Evolutionary conservation across 140 eudicot species (phyloP), one percentile per base, ranked within the genome.

Genomic region (Flaveria floridana): DNA sequence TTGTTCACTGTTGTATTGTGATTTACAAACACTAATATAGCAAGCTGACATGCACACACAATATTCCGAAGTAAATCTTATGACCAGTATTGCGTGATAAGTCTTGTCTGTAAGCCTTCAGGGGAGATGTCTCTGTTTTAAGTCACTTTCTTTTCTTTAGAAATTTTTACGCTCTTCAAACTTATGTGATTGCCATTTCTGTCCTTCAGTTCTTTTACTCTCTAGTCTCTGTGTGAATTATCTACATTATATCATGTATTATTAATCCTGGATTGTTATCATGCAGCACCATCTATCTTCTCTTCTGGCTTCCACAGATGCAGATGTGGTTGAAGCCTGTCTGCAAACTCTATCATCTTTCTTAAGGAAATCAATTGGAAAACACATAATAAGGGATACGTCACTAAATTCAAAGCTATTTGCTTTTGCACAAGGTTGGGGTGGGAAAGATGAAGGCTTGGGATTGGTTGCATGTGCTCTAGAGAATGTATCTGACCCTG

Each of bases 401-500:
- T 85, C 89, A 80, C 81, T 95, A 34, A 91, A 68, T 76, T 85
- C 99, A 57, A 91, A 88, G 80, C 81, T 95, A 61, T 87, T 87
- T 80, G 87, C 97, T 78, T 86, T 95, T 84, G 95, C 97, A 55
- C 99, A 95, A 78, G 99, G 99, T 75, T 95, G 99, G 99, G 99
- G 99, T 18, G 91, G 96, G 68, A 95, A 95, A 76, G 99, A 95
- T 80, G 99, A 91, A 86, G 99, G 97, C 26, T 88, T 95, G 41
- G 99, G 99, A 23, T 72, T 95, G 63, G 84, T 88, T 85, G 85
- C 97, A 44, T 95, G 99, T 86, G 96, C 89, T 21, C 21, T 81
- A 53, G 86, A 84, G 51, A 75, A 84, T 74, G 88, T 81, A 72
- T 62, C 90, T 39, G 97, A 91, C 74, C 84, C 87, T 6, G 78